Evolutionary conservation across 106 monocot genomes (phyloP), one percentile per base, ranked within the genome.

Genomic region (Iris macrosiphon): DNA sequence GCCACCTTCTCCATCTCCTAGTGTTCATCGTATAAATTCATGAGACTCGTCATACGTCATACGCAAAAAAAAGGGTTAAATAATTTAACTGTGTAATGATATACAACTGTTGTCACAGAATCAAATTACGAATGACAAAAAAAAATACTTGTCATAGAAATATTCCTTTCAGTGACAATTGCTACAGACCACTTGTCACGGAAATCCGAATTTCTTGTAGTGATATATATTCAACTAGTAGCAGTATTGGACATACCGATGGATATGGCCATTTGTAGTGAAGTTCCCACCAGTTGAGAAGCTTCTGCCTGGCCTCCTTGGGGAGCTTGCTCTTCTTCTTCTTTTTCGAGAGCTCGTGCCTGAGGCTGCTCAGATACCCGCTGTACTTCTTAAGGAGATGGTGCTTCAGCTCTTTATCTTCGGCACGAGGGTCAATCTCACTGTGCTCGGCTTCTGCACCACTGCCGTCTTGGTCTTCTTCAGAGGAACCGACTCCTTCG

Each of bases 181-280:
- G n/a, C n/a, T n/a, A n/a, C n/a, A n/a, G n/a, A n/a, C n/a, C n/a
- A n/a, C n/a, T n/a, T n/a, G n/a, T n/a, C n/a, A n/a, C n/a, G n/a
- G n/a, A n/a, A n/a, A n/a, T n/a, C n/a, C n/a, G n/a, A n/a, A n/a
- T n/a, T n/a, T n/a, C n/a, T n/a, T n/a, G n/a, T n/a, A n/a, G n/a
- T n/a, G n/a, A n/a, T n/a, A 18, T 16, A 16, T 53, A 32, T 15
- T 17, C 16, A 27, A 27, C 15, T 7, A 19, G 7, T 11, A 6
- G 7, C 2, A 41, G 12, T 41, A 2, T 13, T 22, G n/a, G 7
- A 23, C 63, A 16, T 77, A 85, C 85, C 51, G 85, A 85, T 20
- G 85, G 85, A 58, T 85, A 85, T 14, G 85, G 85, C 85, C 85
- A 85, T 41, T 77, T 85, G 59, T 85, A 80, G 54, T 85, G 85